phyloP scores from a whole-genome alignment of 2,329 filamentous ascomycete species.

The Pseudogymnoascus sp. region DNA sequence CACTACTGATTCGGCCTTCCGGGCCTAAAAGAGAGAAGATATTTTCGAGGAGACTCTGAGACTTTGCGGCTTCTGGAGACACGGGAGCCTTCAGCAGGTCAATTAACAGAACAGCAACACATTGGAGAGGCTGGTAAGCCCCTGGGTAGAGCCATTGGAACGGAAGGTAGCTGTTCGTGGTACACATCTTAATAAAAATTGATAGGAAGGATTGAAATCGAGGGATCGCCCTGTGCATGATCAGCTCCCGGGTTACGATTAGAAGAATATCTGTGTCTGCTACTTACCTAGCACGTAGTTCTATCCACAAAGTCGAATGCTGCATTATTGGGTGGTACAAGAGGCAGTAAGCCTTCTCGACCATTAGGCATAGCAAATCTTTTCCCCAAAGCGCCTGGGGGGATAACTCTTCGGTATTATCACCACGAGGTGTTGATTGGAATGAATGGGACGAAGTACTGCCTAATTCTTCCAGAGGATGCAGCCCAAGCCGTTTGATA shows the following conservation, averaged over 20 bases:
- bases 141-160: conserved; percentile 24
- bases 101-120: conserved; percentile 17
- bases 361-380: conserved; percentile 18
- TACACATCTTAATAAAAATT: conserved; percentile 20
- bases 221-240: conserved; percentile 16
- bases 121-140: conserved; percentile 21
- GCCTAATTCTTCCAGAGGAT: not conserved
- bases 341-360: conserved; percentile 21
- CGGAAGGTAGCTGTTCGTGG: conserved; percentile 16
- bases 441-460: not conserved
- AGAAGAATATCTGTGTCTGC: conserved; percentile 4
- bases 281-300: conserved; percentile 4
- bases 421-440: not conserved
- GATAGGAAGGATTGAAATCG: conserved; percentile 21
- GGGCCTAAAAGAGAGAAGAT: conserved; percentile 13
- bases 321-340: conserved; percentile 19
- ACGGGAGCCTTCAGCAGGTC: conserved; percentile 19
- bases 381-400: not conserved
- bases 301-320: not conserved
- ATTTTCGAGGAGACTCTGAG: conserved; percentile 17
- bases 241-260: conserved; percentile 3
- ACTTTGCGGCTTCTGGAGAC: conserved; percentile 18
- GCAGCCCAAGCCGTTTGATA: not conserved
- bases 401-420: not conserved
- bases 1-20: not conserved